Evolutionary conservation across 768 basidiomycete genomes (phyloP).

Genomic region (Mycena belliarum): DNA sequence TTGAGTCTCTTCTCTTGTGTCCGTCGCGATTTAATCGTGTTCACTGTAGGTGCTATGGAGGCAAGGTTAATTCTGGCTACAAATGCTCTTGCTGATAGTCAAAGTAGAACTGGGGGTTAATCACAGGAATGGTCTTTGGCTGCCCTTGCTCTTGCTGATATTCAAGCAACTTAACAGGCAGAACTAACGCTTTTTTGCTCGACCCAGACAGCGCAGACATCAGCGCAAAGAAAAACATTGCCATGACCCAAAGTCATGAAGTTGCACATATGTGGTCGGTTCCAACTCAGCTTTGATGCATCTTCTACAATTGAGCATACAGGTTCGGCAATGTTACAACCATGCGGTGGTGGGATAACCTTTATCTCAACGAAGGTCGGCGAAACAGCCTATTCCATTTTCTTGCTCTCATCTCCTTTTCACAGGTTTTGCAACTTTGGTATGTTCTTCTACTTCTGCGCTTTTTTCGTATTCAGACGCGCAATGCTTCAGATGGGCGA

Average conservation of each 20-base stretch:
- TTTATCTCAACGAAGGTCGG: constrained; percentile 78
- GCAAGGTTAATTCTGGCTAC: background rate
- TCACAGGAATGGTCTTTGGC: no score
- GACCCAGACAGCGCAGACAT: constrained; percentile 77
- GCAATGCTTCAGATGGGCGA: constrained; percentile 70
- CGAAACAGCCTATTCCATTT: background rate
- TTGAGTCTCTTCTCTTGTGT: background rate
- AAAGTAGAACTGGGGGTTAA: constrained; percentile 31
- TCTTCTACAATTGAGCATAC: background rate
- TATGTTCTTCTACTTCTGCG: constrained; percentile 35
- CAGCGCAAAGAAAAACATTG: constrained; percentile 76
- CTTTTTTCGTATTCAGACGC: background rate
- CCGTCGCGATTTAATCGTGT: background rate
- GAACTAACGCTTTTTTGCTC: constrained; percentile 78
- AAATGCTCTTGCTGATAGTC: background rate
- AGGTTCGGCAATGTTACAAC: constrained; percentile 47
- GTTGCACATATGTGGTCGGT: constrained; percentile 79
- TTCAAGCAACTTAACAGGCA: no score
- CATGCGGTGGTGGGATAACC: constrained; percentile 91
- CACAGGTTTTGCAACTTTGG: constrained; percentile 82
- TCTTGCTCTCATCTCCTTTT: constrained; percentile 5
- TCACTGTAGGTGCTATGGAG: constrained; percentile 69
- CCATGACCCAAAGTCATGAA: constrained; percentile 81
- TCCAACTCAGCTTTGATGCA: background rate
- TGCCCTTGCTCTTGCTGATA: no score